Evolutionary conservation across 2,329 filamentous ascomycete genomes (phyloP).

Genomic region (Verticillium nubilum): DNA sequence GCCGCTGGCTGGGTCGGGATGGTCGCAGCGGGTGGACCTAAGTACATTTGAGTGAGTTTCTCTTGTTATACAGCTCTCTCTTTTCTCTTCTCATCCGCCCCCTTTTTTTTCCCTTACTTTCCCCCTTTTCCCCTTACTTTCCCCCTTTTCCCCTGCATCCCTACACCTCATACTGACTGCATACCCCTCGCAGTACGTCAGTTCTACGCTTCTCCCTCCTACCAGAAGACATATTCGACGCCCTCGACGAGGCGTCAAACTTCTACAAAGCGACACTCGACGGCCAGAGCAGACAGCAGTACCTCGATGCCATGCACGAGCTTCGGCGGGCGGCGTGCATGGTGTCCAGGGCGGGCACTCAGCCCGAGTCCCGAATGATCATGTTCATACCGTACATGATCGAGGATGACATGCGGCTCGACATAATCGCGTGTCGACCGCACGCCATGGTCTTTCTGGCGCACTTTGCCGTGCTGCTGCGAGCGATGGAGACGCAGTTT

Average conservation of each 20-base stretch:
- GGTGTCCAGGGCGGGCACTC: conserved; percentile 14
- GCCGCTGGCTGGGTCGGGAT: neutral
- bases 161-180: neutral
- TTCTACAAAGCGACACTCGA: conserved; percentile 1
- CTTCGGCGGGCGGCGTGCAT: conserved; percentile 14
- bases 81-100: neutral
- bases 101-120: neutral
- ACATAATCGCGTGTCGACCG: conserved; percentile 16
- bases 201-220: neutral
- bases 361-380: conserved; percentile 16
- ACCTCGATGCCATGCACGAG: conserved; percentile 11
- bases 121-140: neutral
- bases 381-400: conserved; percentile 20
- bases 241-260: neutral
- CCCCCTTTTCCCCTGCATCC: neutral
- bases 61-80: too few species aligned
- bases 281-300: conserved; percentile 11
- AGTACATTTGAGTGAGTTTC: neutral
- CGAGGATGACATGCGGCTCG: conserved; percentile 18
- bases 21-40: neutral
- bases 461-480: conserved; percentile 17
- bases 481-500: conserved; percentile 17
- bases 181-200: neutral
- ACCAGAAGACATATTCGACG: conserved; percentile 1
- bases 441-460: conserved; percentile 20